These are phyloP conservation scores for Aspergillus piperis DNA, from an alignment of 2,329 filamentous ascomycete genomes.

Conservation along the genomic window DNA sequence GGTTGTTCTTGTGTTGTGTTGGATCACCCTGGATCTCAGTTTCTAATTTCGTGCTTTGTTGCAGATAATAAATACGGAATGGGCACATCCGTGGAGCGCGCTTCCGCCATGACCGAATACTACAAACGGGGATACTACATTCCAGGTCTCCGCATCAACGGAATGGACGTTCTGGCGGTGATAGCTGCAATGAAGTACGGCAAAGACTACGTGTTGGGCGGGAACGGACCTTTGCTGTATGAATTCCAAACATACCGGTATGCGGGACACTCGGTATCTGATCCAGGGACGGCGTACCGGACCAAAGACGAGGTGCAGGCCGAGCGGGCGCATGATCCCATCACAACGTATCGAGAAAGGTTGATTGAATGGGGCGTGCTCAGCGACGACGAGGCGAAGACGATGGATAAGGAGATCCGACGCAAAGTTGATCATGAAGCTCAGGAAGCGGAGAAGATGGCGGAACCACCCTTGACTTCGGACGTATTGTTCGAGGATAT, in stretches of 20 bases:
- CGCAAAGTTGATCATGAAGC: slow-evolving; percentile 82
- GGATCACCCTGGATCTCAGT: too few species aligned
- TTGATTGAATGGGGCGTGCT: slow-evolving; percentile 88
- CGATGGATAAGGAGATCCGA: slow-evolving; percentile 87
- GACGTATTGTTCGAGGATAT: slow-evolving; percentile 92
- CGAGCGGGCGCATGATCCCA: slow-evolving; percentile 88
- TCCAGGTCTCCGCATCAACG: slow-evolving; percentile 95
- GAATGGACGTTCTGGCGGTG: slow-evolving; percentile 95
- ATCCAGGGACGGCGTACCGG: slow-evolving; percentile 95
- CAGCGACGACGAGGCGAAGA: slow-evolving; percentile 89
- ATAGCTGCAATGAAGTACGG: slow-evolving; percentile 90
- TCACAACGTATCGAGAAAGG: slow-evolving; percentile 92
- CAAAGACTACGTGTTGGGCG: slow-evolving; percentile 76
- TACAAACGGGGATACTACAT: slow-evolving; percentile 99
- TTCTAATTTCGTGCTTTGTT: slow-evolving; percentile 45
- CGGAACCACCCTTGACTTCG: slow-evolving; percentile 70
- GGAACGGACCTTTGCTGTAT: slow-evolving; percentile 87
- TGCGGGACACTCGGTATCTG: slow-evolving; percentile 97
- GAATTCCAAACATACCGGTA: slow-evolving; percentile 99
- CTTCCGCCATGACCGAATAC: slow-evolving; percentile 93
- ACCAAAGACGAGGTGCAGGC: slow-evolving; percentile 98
- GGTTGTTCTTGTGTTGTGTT: too few species aligned
- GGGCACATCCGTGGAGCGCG: slow-evolving; percentile 89
- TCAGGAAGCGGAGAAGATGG: slow-evolving; percentile 82
- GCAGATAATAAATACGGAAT: slow-evolving; percentile 99